Conservation (phyloP, 768 basidiomycete genomes). For the Suillus sp. region DNA sequence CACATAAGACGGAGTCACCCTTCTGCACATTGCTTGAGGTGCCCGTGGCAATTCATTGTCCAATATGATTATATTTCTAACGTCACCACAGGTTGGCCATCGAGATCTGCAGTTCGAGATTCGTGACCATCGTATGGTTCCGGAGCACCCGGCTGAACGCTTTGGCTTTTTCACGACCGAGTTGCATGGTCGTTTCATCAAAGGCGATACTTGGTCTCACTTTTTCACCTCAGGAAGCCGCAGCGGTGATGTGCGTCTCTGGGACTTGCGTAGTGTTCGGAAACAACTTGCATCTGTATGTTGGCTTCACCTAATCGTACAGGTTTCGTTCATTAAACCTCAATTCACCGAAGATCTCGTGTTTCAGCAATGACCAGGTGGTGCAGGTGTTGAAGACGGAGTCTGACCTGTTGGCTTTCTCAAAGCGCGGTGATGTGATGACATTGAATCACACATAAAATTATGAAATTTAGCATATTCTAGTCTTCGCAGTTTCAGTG, state of each 20-base stretch:
- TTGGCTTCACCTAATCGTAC: conserved; percentile 3
- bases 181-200: conserved; percentile 45
- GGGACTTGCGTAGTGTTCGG: conserved; percentile 49
- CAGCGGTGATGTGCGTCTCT: conserved; percentile 44
- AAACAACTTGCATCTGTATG: conserved; percentile 27
- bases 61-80: conserved; percentile 1
- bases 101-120: conserved; percentile 55
- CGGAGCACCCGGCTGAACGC: conserved; percentile 38
- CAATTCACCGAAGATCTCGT: conserved; percentile 31
- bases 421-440: conserved; percentile 32
- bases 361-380: conserved; percentile 38
- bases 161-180: conserved; percentile 46
- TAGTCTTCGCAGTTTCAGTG: background rate
- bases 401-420: conserved; percentile 39
- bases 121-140: conserved; percentile 46
- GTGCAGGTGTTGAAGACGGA: conserved; percentile 40
- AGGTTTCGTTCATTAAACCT: conserved; percentile 3
- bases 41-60: conserved; percentile 11
- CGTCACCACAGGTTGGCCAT: conserved; percentile 43
- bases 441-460: background rate
- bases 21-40: conserved; percentile 50
- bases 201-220: conserved; percentile 37
- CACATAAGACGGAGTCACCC: conserved; percentile 39
- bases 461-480: background rate
- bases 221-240: conserved; percentile 47